phyloP scores from a whole-genome alignment of 306 rosid species.

The Purshia tridentata region DNA sequence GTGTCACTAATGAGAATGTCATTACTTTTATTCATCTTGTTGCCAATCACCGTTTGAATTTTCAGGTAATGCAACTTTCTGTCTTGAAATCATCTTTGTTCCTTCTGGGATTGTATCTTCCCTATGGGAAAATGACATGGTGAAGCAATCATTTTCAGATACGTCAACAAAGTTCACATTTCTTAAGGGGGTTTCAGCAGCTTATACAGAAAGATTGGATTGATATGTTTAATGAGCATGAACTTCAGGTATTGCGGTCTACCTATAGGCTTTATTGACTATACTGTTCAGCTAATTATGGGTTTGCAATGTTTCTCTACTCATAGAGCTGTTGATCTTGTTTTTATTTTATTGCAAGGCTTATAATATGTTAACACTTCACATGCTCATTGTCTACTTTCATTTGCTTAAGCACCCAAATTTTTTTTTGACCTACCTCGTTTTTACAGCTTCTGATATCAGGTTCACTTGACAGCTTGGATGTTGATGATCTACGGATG shows the following conservation, averaged over 20 bases:
- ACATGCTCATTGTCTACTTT: neutral
- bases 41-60: slow-evolving; percentile 96
- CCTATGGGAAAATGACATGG: slow-evolving; percentile 9
- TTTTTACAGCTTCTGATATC: slow-evolving; percentile 84
- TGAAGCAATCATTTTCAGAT: slow-evolving; percentile 46
- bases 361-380: neutral
- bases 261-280: slow-evolving; percentile 10
- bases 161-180: slow-evolving; percentile 96
- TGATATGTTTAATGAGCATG: slow-evolving; percentile 97
- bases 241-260: slow-evolving; percentile 73
- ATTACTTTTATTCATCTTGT: slow-evolving; percentile 95
- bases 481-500: slow-evolving; percentile 81
- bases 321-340: neutral
- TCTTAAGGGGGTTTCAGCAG: slow-evolving; percentile 95
- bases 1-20: slow-evolving; percentile 83
- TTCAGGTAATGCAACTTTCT: slow-evolving; percentile 59
- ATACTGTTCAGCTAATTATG: neutral
- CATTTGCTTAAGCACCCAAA: neutral
- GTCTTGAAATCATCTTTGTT: slow-evolving; percentile 10
- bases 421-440: neutral
- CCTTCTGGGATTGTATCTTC: neutral
- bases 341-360: neutral
- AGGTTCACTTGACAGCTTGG: slow-evolving; percentile 97
- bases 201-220: slow-evolving; percentile 98
- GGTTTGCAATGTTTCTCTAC: neutral